phyloP scores from a whole-genome alignment of 192 early-diverging fungal species.

The Haplosporangium gracile region DNA sequence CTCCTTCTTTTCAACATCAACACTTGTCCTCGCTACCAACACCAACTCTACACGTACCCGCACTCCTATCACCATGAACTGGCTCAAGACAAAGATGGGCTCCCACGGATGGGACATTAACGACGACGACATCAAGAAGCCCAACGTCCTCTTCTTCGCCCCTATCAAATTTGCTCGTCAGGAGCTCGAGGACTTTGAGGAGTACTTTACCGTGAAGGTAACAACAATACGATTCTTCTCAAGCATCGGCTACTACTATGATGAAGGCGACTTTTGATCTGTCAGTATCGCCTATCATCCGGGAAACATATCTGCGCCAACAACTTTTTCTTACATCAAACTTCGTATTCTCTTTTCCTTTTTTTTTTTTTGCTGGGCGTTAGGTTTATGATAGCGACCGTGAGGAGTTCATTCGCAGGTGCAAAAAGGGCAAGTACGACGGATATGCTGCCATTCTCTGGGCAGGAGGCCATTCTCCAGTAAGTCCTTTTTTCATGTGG shows the following conservation, averaged over 20 bases:
- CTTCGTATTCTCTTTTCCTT: no score
- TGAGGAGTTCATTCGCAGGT: constrained; percentile 29
- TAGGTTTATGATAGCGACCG: constrained; percentile 31
- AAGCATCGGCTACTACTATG: neutral
- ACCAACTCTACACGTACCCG: neutral
- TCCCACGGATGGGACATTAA: constrained; percentile 52
- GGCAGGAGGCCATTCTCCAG: neutral
- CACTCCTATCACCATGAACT: constrained; percentile 35
- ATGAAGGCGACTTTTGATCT: neutral
- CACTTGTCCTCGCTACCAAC: neutral
- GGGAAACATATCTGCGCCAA: neutral
- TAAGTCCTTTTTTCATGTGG: neutral
- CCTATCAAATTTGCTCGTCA: constrained; percentile 32
- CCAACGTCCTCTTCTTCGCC: constrained; percentile 40
- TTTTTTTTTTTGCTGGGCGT: neutral
- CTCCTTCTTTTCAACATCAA: neutral
- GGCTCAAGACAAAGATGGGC: constrained; percentile 58
- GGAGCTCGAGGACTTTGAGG: constrained; percentile 52
- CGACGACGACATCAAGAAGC: constrained; percentile 53
- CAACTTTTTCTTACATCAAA: neutral
- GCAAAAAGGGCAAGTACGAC: constrained; percentile 54
- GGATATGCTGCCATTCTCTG: constrained; percentile 48
- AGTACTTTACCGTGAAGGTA: constrained; percentile 55
- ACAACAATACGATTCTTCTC: neutral
- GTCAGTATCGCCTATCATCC: no score